Percentiles rank a stretch among this genome's conserved stretches.
phyloP scores from a whole-genome alignment of 306 rosid species.

The Ochetophila trinervis region DNA sequence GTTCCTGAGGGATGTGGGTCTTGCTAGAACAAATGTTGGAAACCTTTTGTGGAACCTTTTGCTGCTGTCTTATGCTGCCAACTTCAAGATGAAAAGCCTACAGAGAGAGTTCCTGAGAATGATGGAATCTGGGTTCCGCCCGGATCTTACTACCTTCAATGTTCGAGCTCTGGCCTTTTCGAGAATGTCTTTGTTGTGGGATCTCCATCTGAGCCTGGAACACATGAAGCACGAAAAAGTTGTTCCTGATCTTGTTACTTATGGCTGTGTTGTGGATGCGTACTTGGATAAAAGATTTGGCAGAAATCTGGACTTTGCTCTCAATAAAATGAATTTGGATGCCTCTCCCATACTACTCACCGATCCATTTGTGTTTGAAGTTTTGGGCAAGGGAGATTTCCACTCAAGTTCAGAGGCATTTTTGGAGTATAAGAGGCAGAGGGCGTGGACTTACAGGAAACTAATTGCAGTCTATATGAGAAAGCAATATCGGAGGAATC shows the following conservation, averaged over 20 bases:
- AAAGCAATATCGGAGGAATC: conserved; percentile 61
- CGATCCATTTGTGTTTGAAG: conserved; percentile 76
- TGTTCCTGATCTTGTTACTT: conserved; percentile 79
- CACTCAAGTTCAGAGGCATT: conserved; percentile 77
- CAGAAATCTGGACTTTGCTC: conserved; percentile 62
- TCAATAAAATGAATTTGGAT: conserved; percentile 57
- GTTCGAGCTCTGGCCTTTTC: conserved; percentile 85
- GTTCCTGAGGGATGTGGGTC: conserved; percentile 72
- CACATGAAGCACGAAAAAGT: conserved; percentile 69
- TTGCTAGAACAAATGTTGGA: conserved; percentile 68
- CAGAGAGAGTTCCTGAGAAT: conserved; percentile 78
- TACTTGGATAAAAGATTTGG: conserved; percentile 72
- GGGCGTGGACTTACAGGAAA: conserved; percentile 58
- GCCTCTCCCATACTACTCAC: conserved; percentile 51
- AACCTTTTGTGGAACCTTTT: conserved; percentile 82
- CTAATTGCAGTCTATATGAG: conserved; percentile 54
- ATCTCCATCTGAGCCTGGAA: conserved; percentile 86
- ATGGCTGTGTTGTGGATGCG: conserved; percentile 86
- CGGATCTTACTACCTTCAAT: conserved; percentile 81
- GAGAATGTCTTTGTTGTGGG: conserved; percentile 90
- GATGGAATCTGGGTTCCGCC: conserved; percentile 68
- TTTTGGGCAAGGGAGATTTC: conserved; percentile 86
- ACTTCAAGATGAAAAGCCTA: conserved; percentile 88
- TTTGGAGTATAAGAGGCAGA: conserved; percentile 50
- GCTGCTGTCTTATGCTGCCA: conserved; percentile 78